Base-by-base conservation (phyloP, 2,329 filamentous ascomycete species). In the Rhexocercosporidium sp. region DNA sequence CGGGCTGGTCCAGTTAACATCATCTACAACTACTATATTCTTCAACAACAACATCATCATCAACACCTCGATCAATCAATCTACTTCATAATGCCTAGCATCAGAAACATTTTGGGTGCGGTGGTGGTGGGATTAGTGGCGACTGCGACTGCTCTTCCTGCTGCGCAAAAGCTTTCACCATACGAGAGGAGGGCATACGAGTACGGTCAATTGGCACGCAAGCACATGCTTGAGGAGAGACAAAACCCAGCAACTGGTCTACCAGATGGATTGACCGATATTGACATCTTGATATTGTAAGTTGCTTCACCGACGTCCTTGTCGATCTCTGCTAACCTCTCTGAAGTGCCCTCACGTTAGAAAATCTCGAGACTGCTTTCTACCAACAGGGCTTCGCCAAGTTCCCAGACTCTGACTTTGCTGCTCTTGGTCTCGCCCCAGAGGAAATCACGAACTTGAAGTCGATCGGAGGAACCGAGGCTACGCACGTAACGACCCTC, bases 311-410 rank as follows among this genome's bases (percentile, higher is more conserved):
- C 25, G 27, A 5, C 37, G 9, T 9, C 14, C 25, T 41, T 68
- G 72, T 64, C 7, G 14, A n/a, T 14, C 20, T 34, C 3, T 61
- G 65, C 62, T 65, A 69, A 68, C 29, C 25, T 6, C 39, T 63
- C 20, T 14, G 31, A 70, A 90, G 88, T 76, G 90, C 90, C 69
- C 82, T 92, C 65, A 92, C 90, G 6, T 83, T 92, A 54, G 91
- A 94, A 80, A 89, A 91, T 80, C 89, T 93, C 74, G 91, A 93
- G 81, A 84, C 88, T 27, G 82, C 84, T 64, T 93, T 92, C 80
- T 93, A 94, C 83, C 83, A 86, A 73, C 84, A 91, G 76, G 90
- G 90, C 44, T 91, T 93, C 76, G 83, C 83, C 70, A 85, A 87
- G 78, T 92, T 93, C 80, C 83, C 86, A 29, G 83, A 86, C 47